Evolutionary conservation across 495 filamentous ascomycete species (phyloP).

Genomic region (Talaromyces thailandensis): DNA sequence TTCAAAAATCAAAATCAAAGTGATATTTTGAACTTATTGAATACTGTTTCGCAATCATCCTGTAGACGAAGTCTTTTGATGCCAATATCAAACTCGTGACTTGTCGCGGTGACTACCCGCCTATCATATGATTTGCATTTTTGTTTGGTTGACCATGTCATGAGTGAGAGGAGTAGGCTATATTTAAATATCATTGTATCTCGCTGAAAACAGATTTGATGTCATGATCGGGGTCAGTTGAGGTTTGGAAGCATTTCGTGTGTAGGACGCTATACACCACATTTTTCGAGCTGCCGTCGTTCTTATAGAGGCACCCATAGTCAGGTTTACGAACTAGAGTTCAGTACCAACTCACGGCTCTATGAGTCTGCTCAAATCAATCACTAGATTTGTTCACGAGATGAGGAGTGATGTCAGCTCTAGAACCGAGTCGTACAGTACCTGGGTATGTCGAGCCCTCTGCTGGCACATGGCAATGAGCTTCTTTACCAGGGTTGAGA

Average conservation of each 20-base stretch:
- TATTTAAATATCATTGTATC: background rate
- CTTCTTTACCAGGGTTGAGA: background rate
- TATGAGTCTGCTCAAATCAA: no score
- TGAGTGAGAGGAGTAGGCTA: background rate
- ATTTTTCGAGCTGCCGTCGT: no score
- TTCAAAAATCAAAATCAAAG: background rate
- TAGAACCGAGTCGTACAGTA: no score
- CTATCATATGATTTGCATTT: background rate
- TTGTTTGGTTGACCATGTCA: background rate
- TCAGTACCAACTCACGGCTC: no score
- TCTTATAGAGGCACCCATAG: no score
- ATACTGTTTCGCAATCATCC: background rate
- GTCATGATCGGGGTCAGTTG: background rate
- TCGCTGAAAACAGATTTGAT: background rate
- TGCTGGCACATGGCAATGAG: background rate
- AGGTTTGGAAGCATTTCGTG: no score
- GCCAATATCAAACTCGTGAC: background rate
- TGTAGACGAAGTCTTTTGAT: background rate
- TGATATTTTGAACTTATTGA: background rate
- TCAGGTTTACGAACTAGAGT: no score
- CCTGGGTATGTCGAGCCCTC: no score
- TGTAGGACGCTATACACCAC: no score
- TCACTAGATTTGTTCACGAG: no score
- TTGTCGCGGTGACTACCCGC: background rate
- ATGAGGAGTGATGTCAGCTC: no score